phyloP scores from a whole-genome alignment of 768 basidiomycete species.

The Agaricus sinodeliciosus region DNA sequence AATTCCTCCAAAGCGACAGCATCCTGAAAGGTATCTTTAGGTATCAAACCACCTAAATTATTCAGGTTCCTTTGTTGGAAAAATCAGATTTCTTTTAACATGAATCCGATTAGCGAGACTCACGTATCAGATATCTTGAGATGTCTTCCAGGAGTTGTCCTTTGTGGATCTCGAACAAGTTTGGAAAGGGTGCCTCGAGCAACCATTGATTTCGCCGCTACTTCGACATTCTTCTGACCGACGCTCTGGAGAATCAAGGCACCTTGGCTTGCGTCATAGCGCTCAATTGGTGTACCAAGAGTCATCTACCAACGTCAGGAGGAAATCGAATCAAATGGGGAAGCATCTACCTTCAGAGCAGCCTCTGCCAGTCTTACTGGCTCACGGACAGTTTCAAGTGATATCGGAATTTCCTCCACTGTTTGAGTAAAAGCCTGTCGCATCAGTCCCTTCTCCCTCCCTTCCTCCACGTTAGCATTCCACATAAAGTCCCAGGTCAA shows the following conservation, averaged over 20 bases:
- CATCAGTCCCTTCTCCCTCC: conserved; percentile 62
- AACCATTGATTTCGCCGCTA: conserved; percentile 55
- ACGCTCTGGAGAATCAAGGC: conserved; percentile 47
- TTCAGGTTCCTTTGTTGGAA: conserved; percentile 50
- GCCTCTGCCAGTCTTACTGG: conserved; percentile 53
- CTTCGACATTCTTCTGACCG: conserved; percentile 48
- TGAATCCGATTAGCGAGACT: conserved; percentile 7
- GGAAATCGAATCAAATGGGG: not conserved
- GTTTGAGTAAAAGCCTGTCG: conserved; percentile 47
- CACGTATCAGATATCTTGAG: conserved; percentile 73
- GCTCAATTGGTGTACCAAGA: conserved; percentile 64
- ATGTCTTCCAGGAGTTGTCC: conserved; percentile 63
- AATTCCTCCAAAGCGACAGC: conserved; percentile 53
- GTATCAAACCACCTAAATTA: conserved; percentile 56
- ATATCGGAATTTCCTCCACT: conserved; percentile 29
- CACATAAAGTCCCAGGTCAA: conserved; percentile 72
- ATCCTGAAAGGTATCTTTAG: conserved; percentile 64
- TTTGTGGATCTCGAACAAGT: conserved; percentile 53
- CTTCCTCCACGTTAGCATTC: conserved; percentile 65
- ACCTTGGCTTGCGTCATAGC: conserved; percentile 57
- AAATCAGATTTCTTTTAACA: not conserved
- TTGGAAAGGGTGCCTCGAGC: conserved; percentile 63
- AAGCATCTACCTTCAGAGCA: conserved; percentile 54
- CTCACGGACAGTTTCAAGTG: conserved; percentile 26
- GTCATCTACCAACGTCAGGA: conserved; percentile 55